Evolutionary conservation across 139 green algal species (phyloP).

Genomic region (Chlorella sp.): DNA sequence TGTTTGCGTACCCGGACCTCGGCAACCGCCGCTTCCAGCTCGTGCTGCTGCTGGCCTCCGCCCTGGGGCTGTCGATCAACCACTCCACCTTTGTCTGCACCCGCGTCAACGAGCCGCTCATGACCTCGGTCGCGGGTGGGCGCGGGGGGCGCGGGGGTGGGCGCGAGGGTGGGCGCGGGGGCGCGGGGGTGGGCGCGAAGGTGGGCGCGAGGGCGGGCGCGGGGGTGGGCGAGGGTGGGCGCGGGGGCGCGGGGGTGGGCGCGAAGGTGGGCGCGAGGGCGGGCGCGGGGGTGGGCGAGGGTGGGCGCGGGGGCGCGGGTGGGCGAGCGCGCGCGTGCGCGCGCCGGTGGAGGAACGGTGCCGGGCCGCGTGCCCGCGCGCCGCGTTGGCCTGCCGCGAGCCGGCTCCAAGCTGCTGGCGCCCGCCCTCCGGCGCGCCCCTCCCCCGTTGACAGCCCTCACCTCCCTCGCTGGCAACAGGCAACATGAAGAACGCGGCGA

Average conservation of each 20-base stretch:
- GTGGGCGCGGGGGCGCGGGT: too few relatives aligned
- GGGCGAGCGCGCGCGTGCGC: neutral
- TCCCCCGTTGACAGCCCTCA: neutral
- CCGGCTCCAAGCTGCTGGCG: neutral
- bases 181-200: too few relatives aligned
- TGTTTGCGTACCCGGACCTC: slow-evolving; percentile 29
- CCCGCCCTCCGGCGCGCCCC: neutral
- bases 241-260: too few relatives aligned
- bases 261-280: too few relatives aligned
- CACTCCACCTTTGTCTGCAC: slow-evolving; percentile 78
- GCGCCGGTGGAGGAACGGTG: neutral
- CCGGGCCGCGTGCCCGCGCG: neutral
- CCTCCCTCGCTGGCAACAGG: slow-evolving; percentile 52
- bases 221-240: too few relatives aligned
- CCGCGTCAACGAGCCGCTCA: slow-evolving; percentile 72
- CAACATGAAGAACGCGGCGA: slow-evolving; percentile 74
- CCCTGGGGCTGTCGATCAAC: slow-evolving; percentile 69
- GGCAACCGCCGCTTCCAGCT: slow-evolving; percentile 21
- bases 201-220: too few relatives aligned
- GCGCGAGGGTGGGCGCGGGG: too few relatives aligned
- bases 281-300: too few relatives aligned
- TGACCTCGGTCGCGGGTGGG: slow-evolving; percentile 65
- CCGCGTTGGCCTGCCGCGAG: too few relatives aligned
- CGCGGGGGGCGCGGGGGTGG: too few relatives aligned
- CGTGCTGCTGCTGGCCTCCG: slow-evolving; percentile 35